phyloP scores from a whole-genome alignment of 148 eudicot genomes.

The Rhododendron vialii region DNA sequence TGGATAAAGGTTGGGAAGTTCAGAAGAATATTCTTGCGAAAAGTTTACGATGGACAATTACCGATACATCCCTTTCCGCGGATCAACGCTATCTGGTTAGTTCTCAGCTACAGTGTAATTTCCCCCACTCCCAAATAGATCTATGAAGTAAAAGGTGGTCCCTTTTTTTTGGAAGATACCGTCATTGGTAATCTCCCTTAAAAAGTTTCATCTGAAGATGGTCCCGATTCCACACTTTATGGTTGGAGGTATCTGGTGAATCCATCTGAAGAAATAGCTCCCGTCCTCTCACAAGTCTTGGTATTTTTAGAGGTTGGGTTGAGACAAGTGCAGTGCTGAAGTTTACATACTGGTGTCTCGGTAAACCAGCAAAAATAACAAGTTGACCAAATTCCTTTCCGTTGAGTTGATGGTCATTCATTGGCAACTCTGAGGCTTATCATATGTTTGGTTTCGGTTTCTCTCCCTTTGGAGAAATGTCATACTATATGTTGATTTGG shows the following conservation, averaged over 20 bases:
- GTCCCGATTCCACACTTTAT: neutral
- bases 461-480: neutral
- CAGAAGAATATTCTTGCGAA: conserved; percentile 72
- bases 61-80: conserved; percentile 91
- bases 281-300: neutral
- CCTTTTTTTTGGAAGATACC: neutral
- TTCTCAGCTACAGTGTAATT: conserved; percentile 4
- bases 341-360: neutral
- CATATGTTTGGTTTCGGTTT: neutral
- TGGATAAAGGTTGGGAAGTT: conserved; percentile 72
- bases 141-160: neutral
- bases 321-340: neutral
- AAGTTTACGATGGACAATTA: conserved; percentile 87
- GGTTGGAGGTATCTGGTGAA: neutral
- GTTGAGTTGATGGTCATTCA: neutral
- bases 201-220: neutral
- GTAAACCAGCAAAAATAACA: neutral
- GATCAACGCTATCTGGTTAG: conserved; percentile 75
- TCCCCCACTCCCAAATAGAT: neutral
- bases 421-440: neutral
- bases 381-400: neutral
- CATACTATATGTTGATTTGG: neutral
- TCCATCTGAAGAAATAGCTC: neutral
- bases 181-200: neutral
- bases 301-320: neutral